phyloP scores from a whole-genome alignment of 108 stramenopile species.

The Aurantiochytrium sp. region DNA sequence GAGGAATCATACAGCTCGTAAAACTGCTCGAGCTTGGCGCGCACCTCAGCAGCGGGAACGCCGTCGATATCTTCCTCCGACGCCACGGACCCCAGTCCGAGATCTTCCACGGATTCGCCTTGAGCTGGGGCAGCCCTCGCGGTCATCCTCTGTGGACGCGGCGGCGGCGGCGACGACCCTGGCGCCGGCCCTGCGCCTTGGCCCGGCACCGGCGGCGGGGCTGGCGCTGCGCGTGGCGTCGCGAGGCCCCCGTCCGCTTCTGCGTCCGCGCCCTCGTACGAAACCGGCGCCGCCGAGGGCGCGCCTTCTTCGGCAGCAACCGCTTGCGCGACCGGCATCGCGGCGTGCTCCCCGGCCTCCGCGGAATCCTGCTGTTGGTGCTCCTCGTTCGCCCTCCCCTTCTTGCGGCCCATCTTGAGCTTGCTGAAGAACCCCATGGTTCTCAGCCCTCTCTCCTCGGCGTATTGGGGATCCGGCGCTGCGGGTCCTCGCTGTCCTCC shows the following conservation, averaged over 20 bases:
- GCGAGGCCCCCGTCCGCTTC: not conserved
- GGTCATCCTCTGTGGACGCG: not conserved
- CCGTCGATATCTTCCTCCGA: not conserved
- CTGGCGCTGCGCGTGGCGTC: not conserved
- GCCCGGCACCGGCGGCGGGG: not conserved
- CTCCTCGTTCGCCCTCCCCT: not conserved
- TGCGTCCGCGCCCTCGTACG: not conserved
- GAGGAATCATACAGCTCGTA: not conserved
- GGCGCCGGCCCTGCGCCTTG: not conserved
- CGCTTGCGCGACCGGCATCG: not conserved
- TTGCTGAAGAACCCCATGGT: conserved; percentile 28
- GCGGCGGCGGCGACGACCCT: not conserved
- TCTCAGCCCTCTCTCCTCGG: no score
- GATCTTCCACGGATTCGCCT: not conserved
- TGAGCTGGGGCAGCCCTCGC: not conserved
- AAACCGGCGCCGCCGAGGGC: not conserved
- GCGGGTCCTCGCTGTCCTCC: no score
- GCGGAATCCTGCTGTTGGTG: not conserved
- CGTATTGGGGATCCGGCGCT: no score
- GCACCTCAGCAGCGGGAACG: not conserved
- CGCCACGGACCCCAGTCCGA: not conserved
- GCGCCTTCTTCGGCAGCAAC: not conserved
- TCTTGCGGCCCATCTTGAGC: conserved; percentile 23
- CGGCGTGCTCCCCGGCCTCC: not conserved
- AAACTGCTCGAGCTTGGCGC: not conserved